phyloP scores from a whole-genome alignment of 1,139 yeast species.

The Taphrina sp. region DNA sequence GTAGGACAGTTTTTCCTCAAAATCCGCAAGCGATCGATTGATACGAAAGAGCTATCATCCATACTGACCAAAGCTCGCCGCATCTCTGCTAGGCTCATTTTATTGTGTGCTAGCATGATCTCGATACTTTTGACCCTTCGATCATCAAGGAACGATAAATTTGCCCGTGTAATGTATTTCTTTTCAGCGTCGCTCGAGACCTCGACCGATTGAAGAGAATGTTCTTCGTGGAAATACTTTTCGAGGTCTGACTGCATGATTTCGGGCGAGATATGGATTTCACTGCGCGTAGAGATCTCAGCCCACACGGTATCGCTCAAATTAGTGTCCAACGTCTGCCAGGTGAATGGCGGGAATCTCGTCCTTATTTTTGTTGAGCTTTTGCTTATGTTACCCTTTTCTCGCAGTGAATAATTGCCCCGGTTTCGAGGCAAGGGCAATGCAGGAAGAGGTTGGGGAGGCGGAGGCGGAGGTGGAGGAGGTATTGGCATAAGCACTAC shows the following conservation, averaged over 20 bases:
- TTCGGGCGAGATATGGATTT: too few relatives aligned
- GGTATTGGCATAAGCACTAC: too few relatives aligned
- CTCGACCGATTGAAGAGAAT: too few relatives aligned
- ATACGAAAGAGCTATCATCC: constrained; percentile 14
- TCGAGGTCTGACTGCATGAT: constrained; percentile 20
- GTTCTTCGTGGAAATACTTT: too few relatives aligned
- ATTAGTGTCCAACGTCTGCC: too few relatives aligned
- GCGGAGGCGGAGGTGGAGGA: constrained; percentile 15
- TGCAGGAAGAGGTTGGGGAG: background rate
- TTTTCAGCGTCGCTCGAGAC: too few relatives aligned
- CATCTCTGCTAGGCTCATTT: constrained; percentile 5
- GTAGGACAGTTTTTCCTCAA: constrained; percentile 11
- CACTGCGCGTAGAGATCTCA: too few relatives aligned
- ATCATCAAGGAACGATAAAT: constrained; percentile 11
- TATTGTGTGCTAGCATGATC: constrained; percentile 24
- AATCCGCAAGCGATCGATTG: constrained; percentile 15
- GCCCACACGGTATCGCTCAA: too few relatives aligned
- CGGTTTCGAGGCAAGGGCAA: background rate
- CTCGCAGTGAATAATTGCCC: too few relatives aligned
- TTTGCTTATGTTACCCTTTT: too few relatives aligned
- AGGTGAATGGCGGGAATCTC: too few relatives aligned
- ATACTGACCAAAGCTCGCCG: constrained; percentile 17
- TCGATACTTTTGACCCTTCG: constrained; percentile 18
- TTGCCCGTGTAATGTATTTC: background rate
- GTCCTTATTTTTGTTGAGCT: too few relatives aligned